Base-by-base conservation (phyloP, 805 yeast genomes). In the Saccharomycopsis schoenii region DNA sequence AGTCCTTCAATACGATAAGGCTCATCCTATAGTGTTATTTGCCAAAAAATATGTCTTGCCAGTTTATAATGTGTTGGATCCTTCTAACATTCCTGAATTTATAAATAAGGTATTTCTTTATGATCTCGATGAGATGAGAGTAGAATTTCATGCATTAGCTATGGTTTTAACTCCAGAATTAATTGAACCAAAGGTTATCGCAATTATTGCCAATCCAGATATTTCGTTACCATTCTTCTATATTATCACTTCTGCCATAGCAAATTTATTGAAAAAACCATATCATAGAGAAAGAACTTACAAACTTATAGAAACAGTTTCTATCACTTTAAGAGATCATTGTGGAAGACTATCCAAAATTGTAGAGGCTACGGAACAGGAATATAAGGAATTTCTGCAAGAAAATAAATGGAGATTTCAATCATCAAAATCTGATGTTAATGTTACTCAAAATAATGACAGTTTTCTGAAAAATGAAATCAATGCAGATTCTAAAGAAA, bases 131-230 rank as follows among this genome's bases (percentile, higher is more conserved):
- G 60, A 60, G 34, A 60, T 64, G 25, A 51, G 63, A 39, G 56
- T 62, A 21, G 61, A 62, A 42, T 64, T 62, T 52, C 62, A 61
- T 47, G 43, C 60, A 11, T 34, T 58, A 12, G 62, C 66, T 10
- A 55, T 64, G 14, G 55, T 62, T n/a, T 19, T 64, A 14, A 56
- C 58, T 21, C 64, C 64, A 12, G 65, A 64, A 21, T 43, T 58
- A 15, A 60, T 60, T 55, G 60, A 62, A 36, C 65, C 64, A 12
- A 62, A 62, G 19, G 60, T 64, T n/a, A 52, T 64, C 24, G 39
- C 37, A 1, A 59, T 62, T 39, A 57, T 64, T 37, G 60, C 61
- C 12, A 60, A 61, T 55, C 63, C 63, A 10, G 62, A 62, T 17
- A 64, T 60, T 29, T 58, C 61, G 8, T 41, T 64, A 12, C 63